Evolutionary conservation across 305 asterid species (phyloP).

Genomic region (Caryopteris hybrid): DNA sequence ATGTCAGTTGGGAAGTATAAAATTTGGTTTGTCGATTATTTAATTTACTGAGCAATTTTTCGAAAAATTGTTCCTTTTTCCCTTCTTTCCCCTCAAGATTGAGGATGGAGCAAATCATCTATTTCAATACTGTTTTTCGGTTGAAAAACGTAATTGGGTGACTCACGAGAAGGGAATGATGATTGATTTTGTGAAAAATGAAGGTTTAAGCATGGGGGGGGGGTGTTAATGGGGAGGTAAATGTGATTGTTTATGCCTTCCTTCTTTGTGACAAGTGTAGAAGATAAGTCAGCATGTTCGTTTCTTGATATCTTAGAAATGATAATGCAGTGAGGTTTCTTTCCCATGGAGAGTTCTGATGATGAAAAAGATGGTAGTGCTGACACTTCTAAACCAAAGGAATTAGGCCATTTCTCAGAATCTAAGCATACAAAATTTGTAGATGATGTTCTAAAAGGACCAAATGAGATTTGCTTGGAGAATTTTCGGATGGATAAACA

Average conservation of each 20-base stretch:
- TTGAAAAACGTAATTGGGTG: neutral
- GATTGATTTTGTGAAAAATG: neutral
- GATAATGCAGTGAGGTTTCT: conserved; percentile 23
- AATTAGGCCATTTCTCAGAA: conserved; percentile 15
- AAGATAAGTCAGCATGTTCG: neutral
- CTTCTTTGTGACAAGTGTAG: neutral
- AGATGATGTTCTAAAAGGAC: conserved; percentile 36
- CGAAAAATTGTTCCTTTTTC: neutral
- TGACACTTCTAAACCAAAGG: conserved; percentile 20
- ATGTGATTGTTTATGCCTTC: neutral
- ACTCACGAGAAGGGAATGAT: neutral
- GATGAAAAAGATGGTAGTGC: conserved; percentile 27
- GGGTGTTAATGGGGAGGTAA: neutral
- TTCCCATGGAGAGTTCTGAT: conserved; percentile 31
- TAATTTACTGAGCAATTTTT: neutral
- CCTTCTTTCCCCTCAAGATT: neutral
- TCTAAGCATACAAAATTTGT: conserved; percentile 30
- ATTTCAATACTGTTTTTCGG: neutral
- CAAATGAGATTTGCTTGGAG: conserved; percentile 34
- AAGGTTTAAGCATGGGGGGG: neutral
- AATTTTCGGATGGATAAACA: conserved; percentile 44
- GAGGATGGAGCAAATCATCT: neutral
- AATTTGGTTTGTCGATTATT: neutral
- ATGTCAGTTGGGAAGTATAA: neutral
- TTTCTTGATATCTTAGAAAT: neutral